These are phyloP conservation scores for Polytrichum commune DNA, from an alignment of 225 moss, liverwort and hornwort species.

Conservation along the genomic window DNA sequence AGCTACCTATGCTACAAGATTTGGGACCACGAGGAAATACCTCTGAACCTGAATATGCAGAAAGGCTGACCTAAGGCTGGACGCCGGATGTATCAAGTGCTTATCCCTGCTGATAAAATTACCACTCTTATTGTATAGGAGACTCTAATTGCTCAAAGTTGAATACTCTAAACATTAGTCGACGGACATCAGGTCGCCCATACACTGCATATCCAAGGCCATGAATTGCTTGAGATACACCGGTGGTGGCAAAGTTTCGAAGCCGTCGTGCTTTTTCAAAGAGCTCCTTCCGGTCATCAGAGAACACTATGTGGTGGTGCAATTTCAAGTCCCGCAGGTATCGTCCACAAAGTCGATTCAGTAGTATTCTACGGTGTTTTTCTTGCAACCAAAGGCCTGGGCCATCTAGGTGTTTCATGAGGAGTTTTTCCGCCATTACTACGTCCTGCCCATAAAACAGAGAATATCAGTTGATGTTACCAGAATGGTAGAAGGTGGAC, in stretches of 20 bases:
- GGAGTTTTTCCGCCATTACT: slow-evolving; percentile 84
- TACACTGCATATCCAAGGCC: slow-evolving; percentile 80
- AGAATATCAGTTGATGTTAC: slow-evolving; percentile 8
- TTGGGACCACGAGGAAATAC: too few relatives aligned
- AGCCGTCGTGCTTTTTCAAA: slow-evolving; percentile 75
- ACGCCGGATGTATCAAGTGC: too few relatives aligned
- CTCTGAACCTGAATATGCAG: too few relatives aligned
- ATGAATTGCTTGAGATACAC: slow-evolving; percentile 81
- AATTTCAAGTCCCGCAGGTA: slow-evolving; percentile 73
- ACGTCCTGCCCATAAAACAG: slow-evolving; percentile 65
- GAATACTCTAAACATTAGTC: slow-evolving; percentile 77
- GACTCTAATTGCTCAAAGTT: slow-evolving; percentile 60
- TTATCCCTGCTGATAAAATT: too few relatives aligned
- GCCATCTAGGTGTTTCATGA: slow-evolving; percentile 96
- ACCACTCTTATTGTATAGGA: slow-evolving; percentile 9
- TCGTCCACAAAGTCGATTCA: slow-evolving; percentile 86
- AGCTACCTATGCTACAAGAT: too few relatives aligned
- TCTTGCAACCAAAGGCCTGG: slow-evolving; percentile 78
- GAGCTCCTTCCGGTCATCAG: slow-evolving; percentile 64
- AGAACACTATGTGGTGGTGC: slow-evolving; percentile 53
- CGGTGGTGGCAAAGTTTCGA: slow-evolving; percentile 77
- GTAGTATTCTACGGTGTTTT: slow-evolving; percentile 63
- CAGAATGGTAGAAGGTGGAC: not conserved
- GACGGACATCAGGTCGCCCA: slow-evolving; percentile 84
- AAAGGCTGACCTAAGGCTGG: too few relatives aligned